phyloP scores from a whole-genome alignment of 2,329 filamentous ascomycete genomes.

The Pseudopyricularia cyperi region DNA sequence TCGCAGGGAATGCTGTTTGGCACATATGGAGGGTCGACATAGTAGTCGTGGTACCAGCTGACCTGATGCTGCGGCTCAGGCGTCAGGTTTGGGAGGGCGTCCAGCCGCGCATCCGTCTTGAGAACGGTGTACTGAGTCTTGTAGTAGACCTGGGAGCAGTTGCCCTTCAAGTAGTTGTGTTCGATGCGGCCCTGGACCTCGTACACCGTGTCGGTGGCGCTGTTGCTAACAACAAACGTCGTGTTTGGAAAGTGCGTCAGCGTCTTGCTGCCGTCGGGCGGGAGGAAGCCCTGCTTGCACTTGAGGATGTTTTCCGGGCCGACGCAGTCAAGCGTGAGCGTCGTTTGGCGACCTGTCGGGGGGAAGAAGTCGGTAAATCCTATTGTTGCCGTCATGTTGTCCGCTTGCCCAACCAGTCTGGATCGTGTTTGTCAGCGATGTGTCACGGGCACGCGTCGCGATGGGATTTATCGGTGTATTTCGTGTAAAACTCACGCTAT shows the following conservation, averaged over 20 bases:
- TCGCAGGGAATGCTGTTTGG: background rate
- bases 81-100: background rate
- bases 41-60: conserved; percentile 1
- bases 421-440: background rate
- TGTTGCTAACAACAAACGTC: background rate
- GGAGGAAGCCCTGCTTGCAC: conserved; percentile 2
- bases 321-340: background rate
- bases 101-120: background rate
- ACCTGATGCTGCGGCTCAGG: background rate
- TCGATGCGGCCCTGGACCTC: conserved; percentile 1
- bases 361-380: conserved; percentile 1
- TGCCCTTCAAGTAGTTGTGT: conserved; percentile 1
- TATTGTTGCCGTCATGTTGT: background rate
- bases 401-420: conserved; percentile 1
- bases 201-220: background rate
- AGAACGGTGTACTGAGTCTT: conserved; percentile 1
- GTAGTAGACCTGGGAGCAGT: conserved; percentile 1
- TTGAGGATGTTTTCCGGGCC: background rate
- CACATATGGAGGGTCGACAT: background rate
- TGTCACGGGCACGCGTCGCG: too few relatives aligned
- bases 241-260: background rate
- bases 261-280: conserved; percentile 1
- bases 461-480: too few relatives aligned
- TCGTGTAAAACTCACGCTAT: too few relatives aligned
- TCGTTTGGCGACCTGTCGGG: background rate